Evolutionary conservation across 257 asterid genomes (phyloP), one percentile per base, ranked within the genome.

Genomic region (Nyctanthes arbortristis): DNA sequence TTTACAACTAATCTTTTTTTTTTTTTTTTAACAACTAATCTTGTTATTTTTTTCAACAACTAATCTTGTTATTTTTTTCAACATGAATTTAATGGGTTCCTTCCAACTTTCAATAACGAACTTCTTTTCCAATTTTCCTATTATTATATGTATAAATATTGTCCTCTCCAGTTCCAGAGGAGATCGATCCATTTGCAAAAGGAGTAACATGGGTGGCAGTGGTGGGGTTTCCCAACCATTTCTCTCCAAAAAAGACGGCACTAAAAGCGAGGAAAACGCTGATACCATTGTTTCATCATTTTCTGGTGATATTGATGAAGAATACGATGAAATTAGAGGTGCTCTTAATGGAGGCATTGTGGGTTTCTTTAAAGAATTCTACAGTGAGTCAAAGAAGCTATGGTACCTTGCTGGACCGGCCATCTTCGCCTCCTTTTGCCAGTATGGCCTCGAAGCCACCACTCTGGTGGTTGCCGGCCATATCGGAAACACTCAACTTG

Each of bases 341-440:
- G 56, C 33, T 10, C 80, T 75, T 13, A 61, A 63, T 43, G 81
- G 81, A 13, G 24, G n/a, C n/a, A n/a, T 69, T 8, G 11, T 40
- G 0, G 84, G 75, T 4, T 77, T 79, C 16, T 73, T 28, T 0
- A 64, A 56, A 72, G 84, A 81, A 33, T 79, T 82, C 68, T 10
- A 20, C 2, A 30, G 25, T 0, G 96, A 89, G 57, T 77, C 84
- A 1, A 78, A 69, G 49, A 83, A 79, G 32, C 49, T 89, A 6
- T 89, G 89, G 91, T 75, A 65, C 68, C 74, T 89, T 6, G 94
- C 89, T 13, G 91, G 71, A 29, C 96, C 96, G 1, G 84, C 91
- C 40, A 84, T 89, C 24, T 89, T 86, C 84, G 75, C 91, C 1
- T 82, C 85, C 32, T 57, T 82, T 31, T 83, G 91, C 71, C 85